phyloP scores from a whole-genome alignment of 1,284 basidiomycete genomes.

The Leccinum fuscescens region DNA sequence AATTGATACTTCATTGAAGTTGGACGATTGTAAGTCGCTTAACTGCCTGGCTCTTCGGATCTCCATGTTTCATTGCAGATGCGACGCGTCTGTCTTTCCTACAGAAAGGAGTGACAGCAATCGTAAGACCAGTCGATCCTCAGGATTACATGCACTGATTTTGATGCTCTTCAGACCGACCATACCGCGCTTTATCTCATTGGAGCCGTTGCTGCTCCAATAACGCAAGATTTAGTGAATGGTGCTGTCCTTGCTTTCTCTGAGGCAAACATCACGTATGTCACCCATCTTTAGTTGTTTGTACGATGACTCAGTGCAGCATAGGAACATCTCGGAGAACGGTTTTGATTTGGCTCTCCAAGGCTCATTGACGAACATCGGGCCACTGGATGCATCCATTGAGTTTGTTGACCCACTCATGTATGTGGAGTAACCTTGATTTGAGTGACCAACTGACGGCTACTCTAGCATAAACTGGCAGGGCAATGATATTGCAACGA shows the following conservation, averaged over 20 bases:
- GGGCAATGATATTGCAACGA: conserved; percentile 64
- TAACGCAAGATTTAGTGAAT: conserved; percentile 69
- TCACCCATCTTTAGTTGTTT: conserved; percentile 34
- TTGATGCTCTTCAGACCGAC: conserved; percentile 48
- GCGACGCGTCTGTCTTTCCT: conserved; percentile 61
- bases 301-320: conserved; percentile 44
- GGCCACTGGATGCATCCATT: conserved; percentile 66
- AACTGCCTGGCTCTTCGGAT: neutral
- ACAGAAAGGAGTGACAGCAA: conserved; percentile 60
- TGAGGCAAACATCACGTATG: conserved; percentile 61
- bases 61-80: conserved; percentile 35
- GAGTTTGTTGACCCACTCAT: conserved; percentile 57
- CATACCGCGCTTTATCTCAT: conserved; percentile 65
- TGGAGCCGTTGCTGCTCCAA: conserved; percentile 63
- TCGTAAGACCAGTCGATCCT: conserved; percentile 37
- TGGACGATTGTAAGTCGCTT: conserved; percentile 56
- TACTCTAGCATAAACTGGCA: conserved; percentile 58
- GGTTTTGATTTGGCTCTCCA: conserved; percentile 61
- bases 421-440: conserved; percentile 29
- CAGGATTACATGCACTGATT: neutral
- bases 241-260: conserved; percentile 55
- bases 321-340: conserved; percentile 53
- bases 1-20: conserved; percentile 47
- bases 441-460: conserved; percentile 4
- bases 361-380: conserved; percentile 59